Percentiles rank a stretch among this genome's conserved stretches.
phyloP scores from a whole-genome alignment of 2,329 filamentous ascomycete genomes.

The Colletotrichum cordylinicola region DNA sequence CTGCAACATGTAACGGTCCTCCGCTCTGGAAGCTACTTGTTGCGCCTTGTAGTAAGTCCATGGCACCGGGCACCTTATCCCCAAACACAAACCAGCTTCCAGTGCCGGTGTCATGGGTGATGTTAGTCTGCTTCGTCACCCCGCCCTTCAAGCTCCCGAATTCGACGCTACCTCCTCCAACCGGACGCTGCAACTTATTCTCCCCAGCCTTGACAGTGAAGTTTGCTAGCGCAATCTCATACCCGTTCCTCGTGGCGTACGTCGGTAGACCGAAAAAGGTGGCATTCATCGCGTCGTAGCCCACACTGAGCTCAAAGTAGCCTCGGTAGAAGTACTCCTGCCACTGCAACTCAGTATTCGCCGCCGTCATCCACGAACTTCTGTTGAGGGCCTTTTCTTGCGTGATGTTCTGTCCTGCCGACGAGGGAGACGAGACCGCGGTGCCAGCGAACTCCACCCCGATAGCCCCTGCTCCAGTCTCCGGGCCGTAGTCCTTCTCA shows the following conservation, averaged over 20 bases:
- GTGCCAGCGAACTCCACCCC: conserved; percentile 72
- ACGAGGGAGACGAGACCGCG: conserved; percentile 51
- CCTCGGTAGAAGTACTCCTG: conserved; percentile 78
- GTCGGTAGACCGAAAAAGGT: conserved; percentile 64
- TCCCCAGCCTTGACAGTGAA: conserved; percentile 70
- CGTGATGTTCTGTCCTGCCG: background rate
- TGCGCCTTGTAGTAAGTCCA: background rate
- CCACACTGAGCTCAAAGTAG: conserved; percentile 71
- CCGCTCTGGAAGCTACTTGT: background rate
- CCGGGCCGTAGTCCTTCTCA: conserved; percentile 55
- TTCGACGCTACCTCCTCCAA: conserved; percentile 51
- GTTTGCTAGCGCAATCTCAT: conserved; percentile 72
- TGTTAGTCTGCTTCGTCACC: conserved; percentile 48
- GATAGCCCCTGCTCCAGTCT: conserved; percentile 59
- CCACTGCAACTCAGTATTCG: conserved; percentile 73
- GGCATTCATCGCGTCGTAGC: conserved; percentile 62
- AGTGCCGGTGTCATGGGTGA: conserved; percentile 45
- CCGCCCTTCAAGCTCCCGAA: conserved; percentile 61
- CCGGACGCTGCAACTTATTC: conserved; percentile 57
- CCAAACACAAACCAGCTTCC: background rate
- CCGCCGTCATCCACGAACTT: conserved; percentile 22
- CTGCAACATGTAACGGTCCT: background rate
- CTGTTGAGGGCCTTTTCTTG: background rate
- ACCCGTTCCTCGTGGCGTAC: conserved; percentile 62
- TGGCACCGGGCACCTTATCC: fast-evolving